Percentiles rank a stretch among this genome's conserved stretches.
phyloP scores from a whole-genome alignment of 192 early-diverging fungal species.

The Jimgerdemannia lactiflua region DNA sequence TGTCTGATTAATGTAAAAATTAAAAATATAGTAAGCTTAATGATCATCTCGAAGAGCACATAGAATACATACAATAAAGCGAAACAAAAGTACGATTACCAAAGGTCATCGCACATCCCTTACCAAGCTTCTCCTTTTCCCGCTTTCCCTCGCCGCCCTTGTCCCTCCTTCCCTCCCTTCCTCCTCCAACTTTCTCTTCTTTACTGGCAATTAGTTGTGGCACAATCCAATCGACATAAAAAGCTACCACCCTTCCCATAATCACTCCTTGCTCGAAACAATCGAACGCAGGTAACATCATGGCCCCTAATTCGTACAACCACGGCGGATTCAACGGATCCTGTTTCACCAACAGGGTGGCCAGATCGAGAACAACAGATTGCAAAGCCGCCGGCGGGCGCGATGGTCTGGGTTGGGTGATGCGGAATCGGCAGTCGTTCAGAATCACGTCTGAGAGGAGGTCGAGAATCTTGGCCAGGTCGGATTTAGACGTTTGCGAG shows the following conservation, averaged over 20 bases:
- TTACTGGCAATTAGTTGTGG: constrained; percentile 36
- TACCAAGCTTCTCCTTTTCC: neutral
- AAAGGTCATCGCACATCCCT: too few relatives aligned
- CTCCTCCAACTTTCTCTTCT: neutral
- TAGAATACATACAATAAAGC: too few relatives aligned
- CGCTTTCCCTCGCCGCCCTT: neutral
- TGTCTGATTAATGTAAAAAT: neutral
- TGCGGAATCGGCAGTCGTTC: constrained; percentile 52
- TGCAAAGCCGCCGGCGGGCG: constrained; percentile 52
- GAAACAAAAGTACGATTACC: too few relatives aligned
- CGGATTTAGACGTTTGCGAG: constrained; percentile 6
- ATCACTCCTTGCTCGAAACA: constrained; percentile 38
- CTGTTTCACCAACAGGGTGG: constrained; percentile 29
- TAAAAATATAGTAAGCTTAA: too few relatives aligned
- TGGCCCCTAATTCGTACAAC: constrained; percentile 51
- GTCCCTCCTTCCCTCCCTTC: neutral
- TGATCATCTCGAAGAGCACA: too few relatives aligned
- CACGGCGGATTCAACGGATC: constrained; percentile 22
- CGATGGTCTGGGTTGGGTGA: constrained; percentile 39
- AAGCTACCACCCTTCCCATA: constrained; percentile 34
- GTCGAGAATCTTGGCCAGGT: constrained; percentile 29
- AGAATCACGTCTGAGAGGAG: constrained; percentile 47
- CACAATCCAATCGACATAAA: constrained; percentile 44
- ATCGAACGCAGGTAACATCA: constrained; percentile 48
- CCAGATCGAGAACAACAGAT: constrained; percentile 45